These are phyloP conservation scores for Verticillium longisporum DNA, from an alignment of 2,329 filamentous ascomycete genomes.

Conservation along the genomic window DNA sequence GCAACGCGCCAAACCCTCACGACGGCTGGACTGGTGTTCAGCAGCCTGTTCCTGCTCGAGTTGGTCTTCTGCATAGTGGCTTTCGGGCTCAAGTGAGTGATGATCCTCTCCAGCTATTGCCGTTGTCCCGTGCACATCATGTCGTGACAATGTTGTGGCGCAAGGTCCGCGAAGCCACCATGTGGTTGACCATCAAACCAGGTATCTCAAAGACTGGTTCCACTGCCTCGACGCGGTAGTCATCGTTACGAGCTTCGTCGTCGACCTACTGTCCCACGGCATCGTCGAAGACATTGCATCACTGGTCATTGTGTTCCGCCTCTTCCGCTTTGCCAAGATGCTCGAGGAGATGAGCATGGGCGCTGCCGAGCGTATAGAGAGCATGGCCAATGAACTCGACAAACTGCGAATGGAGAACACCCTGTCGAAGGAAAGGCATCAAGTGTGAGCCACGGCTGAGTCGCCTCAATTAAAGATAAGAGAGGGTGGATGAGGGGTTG, in stretches of 20 bases:
- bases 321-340: conserved; percentile 66
- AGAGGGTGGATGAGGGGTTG: not conserved
- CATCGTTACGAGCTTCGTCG: conserved; percentile 53
- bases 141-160: too few relatives aligned
- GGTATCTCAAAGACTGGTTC: conserved; percentile 52
- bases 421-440: conserved; percentile 18
- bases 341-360: conserved; percentile 61
- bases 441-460: not conserved
- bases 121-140: too few relatives aligned
- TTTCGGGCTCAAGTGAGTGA: conserved; percentile 50
- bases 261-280: conserved; percentile 55
- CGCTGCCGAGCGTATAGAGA: conserved; percentile 55
- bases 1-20: conserved; percentile 33
- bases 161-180: not conserved
- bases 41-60: conserved; percentile 59
- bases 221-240: conserved; percentile 59
- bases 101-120: not conserved
- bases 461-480: not conserved
- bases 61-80: conserved; percentile 51
- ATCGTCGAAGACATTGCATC: conserved; percentile 57
- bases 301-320: conserved; percentile 57
- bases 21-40: conserved; percentile 50
- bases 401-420: conserved; percentile 42
- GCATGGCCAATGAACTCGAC: conserved; percentile 44
- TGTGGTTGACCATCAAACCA: conserved; percentile 15